Evolutionary conservation across 2,329 filamentous ascomycete species (phyloP).

Genomic region (Pleurostoma richardsiae): DNA sequence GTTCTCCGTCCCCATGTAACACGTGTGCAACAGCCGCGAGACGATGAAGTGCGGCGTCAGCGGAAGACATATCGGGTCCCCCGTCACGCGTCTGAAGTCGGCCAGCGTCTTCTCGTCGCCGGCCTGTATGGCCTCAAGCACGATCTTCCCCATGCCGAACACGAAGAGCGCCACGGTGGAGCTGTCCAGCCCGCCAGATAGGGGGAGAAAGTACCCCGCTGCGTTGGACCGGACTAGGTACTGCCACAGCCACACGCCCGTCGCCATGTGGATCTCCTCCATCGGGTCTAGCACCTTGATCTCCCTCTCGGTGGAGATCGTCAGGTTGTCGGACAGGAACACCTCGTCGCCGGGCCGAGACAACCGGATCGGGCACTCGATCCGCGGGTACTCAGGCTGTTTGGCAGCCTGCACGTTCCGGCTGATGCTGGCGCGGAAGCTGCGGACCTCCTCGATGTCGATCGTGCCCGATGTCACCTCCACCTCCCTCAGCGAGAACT

Average conservation of each 20-base stretch:
- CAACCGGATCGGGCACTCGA: slow-evolving; percentile 13
- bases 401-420: slow-evolving; percentile 12
- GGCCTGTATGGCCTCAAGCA: slow-evolving; percentile 7
- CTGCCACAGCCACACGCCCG: slow-evolving; percentile 15
- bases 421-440: slow-evolving; percentile 9
- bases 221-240: slow-evolving; percentile 11
- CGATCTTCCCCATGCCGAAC: slow-evolving; percentile 13
- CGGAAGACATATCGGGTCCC: slow-evolving; percentile 7
- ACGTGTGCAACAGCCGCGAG: slow-evolving; percentile 26
- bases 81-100: slow-evolving; percentile 10
- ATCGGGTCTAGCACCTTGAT: slow-evolving; percentile 15
- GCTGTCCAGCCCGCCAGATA: slow-evolving; percentile 13
- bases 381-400: slow-evolving; percentile 11
- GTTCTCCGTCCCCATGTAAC: slow-evolving; percentile 59
- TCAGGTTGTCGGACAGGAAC: slow-evolving; percentile 10
- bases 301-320: slow-evolving; percentile 6
- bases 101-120: slow-evolving; percentile 9
- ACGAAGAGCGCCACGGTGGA: slow-evolving; percentile 13
- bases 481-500: slow-evolving; percentile 11
- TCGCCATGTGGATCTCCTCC: slow-evolving; percentile 24
- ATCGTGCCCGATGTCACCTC: slow-evolving; percentile 12
- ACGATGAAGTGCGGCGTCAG: slow-evolving; percentile 10
- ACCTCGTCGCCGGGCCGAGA: slow-evolving; percentile 16
- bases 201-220: slow-evolving; percentile 11
- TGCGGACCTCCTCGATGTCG: slow-evolving; percentile 11